A percentile compares a stretch with the other conserved stretches of the same genome.
phyloP scores from a whole-genome alignment of 768 basidiomycete genomes.

The Lentinus tigrinus region DNA sequence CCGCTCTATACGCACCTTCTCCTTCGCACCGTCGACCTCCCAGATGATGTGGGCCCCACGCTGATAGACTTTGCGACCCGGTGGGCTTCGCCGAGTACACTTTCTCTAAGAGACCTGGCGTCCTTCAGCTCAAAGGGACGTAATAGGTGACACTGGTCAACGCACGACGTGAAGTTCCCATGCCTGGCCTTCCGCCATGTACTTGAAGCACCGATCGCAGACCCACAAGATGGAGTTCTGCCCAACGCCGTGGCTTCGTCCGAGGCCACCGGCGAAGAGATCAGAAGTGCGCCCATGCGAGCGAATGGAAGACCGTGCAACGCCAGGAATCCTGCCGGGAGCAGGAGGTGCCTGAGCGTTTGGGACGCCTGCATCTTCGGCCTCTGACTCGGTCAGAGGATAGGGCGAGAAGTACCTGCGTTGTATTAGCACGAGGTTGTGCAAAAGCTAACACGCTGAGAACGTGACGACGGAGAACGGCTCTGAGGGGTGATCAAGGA shows the following conservation, averaged over 20 bases:
- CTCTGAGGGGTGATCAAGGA: not conserved
- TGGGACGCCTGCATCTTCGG: conserved; percentile 45
- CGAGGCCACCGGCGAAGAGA: conserved; percentile 62
- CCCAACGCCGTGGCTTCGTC: conserved; percentile 41
- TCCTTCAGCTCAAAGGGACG: conserved; percentile 4
- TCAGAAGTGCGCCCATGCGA: conserved; percentile 77
- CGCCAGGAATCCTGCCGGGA: conserved; percentile 40
- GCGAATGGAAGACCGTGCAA: conserved; percentile 49
- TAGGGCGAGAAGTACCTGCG: conserved; percentile 93
- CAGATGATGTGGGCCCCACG: conserved; percentile 87
- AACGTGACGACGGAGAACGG: not conserved
- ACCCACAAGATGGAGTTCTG: conserved; percentile 71
- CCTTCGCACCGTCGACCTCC: conserved; percentile 89
- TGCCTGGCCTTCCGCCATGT: conserved; percentile 71
- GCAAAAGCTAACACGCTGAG: not conserved
- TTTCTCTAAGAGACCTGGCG: conserved; percentile 42
- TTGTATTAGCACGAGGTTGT: not conserved
- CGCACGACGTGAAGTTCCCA: conserved; percentile 74
- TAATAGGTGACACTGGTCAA: conserved; percentile 2
- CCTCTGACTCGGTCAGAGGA: conserved; percentile 69
- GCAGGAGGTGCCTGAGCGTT: conserved; percentile 15
- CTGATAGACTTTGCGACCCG: conserved; percentile 88
- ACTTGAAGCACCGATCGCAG: conserved; percentile 96
- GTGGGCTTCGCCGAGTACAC: conserved; percentile 71
- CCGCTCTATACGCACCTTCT: conserved; percentile 56